These are phyloP conservation scores for Celoporthe dispersa DNA, from an alignment of 2,329 filamentous ascomycete genomes.

Conservation along the genomic window DNA sequence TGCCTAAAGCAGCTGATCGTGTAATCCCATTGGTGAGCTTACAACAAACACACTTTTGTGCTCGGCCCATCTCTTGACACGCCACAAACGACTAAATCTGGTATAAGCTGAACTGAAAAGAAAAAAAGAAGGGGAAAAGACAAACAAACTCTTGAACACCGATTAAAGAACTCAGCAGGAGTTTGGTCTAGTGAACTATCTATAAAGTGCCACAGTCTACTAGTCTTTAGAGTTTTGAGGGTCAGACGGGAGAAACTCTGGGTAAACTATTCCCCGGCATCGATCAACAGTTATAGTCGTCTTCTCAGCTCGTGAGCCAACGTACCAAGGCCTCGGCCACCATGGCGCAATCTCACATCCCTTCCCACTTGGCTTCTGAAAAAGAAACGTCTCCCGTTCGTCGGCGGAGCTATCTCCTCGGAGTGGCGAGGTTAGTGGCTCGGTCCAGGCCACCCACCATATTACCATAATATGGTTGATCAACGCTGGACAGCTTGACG, in stretches of 20 bases:
- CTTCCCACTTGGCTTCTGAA: neutral
- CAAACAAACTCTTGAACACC: too few species aligned
- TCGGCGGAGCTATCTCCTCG: neutral
- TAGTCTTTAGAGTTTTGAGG: neutral
- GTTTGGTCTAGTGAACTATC: neutral
- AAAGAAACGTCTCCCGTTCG: neutral
- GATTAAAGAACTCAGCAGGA: too few species aligned
- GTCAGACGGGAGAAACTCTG: slow-evolving; percentile 13
- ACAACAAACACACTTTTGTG: neutral
- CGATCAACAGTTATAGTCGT: neutral
- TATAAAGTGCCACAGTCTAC: neutral
- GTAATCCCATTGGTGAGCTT: too few species aligned
- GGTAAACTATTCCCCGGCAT: slow-evolving; percentile 24
- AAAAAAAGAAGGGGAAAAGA: too few species aligned
- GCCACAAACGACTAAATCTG: neutral
- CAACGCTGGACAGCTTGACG: neutral
- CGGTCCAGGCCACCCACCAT: neutral
- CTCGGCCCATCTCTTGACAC: neutral
- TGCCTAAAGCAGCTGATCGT: too few species aligned
- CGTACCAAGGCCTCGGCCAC: neutral
- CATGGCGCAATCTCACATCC: neutral
- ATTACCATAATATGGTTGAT: neutral
- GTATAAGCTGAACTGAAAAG: neutral
- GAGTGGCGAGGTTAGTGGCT: neutral
- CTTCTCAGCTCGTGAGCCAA: neutral